Conservation (phyloP, 1,284 basidiomycete genomes). For the Boletellus dicymbophilus region DNA sequence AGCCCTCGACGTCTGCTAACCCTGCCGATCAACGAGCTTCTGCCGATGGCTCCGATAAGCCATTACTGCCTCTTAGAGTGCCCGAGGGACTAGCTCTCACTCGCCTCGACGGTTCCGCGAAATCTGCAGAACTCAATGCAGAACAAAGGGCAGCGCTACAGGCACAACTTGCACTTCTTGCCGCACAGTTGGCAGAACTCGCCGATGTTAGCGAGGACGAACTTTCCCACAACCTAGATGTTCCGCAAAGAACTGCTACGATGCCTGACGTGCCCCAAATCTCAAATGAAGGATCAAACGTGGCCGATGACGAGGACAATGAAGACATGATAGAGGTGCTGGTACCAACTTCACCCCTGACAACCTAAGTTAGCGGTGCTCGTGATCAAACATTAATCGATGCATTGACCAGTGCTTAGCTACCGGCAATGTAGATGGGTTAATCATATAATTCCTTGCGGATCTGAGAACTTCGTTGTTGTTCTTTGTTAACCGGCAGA, state of each 20-base stretch:
- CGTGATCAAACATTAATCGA: too few species aligned
- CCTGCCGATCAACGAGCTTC: not conserved
- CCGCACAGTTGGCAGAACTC: constrained; percentile 63
- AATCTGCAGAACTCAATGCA: constrained; percentile 20
- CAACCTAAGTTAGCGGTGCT: constrained; percentile 46
- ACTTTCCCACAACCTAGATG: constrained; percentile 31
- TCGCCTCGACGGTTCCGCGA: constrained; percentile 1
- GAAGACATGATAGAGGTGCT: constrained; percentile 38
- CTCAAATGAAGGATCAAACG: constrained; percentile 18
- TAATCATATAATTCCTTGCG: too few species aligned
- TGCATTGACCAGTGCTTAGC: too few species aligned
- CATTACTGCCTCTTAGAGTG: not conserved
- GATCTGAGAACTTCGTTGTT: too few species aligned
- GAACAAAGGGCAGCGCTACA: constrained; percentile 61
- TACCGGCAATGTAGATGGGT: not conserved
- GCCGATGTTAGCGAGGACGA: constrained; percentile 40
- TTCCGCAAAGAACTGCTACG: constrained; percentile 1
- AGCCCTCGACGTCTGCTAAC: constrained; percentile 9
- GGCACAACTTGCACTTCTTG: constrained; percentile 61
- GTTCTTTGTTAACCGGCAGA: not conserved
- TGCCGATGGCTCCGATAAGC: constrained; percentile 4
- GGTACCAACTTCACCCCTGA: constrained; percentile 19
- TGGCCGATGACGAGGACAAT: constrained; percentile 34
- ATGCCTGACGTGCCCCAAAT: constrained; percentile 1
- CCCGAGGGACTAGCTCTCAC: constrained; percentile 1